Evolutionary conservation across 805 yeast genomes (phyloP).

Genomic region (Hanseniaspora valbyensis): DNA sequence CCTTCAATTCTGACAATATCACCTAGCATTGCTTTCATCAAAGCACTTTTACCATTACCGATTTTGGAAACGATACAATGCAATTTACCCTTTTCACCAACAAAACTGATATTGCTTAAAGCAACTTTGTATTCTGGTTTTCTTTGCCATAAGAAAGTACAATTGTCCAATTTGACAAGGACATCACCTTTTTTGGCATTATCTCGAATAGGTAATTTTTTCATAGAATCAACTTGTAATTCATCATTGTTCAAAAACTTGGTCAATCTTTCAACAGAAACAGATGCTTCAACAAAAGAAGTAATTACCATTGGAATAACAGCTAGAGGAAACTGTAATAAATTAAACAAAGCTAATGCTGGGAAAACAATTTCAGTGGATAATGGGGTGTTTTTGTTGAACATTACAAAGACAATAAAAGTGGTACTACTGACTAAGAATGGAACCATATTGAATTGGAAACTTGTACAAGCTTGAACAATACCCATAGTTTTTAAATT

Average conservation of each 20-base stretch:
- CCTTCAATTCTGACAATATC: conserved; percentile 72
- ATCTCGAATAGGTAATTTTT: conserved; percentile 30
- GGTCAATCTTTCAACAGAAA: conserved; percentile 63
- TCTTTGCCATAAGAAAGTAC: conserved; percentile 70
- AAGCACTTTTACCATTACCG: conserved; percentile 81
- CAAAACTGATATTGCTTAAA: conserved; percentile 48
- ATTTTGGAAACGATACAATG: conserved; percentile 82
- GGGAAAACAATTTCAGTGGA: conserved; percentile 88
- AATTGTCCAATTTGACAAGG: conserved; percentile 50
- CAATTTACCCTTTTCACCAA: conserved; percentile 62
- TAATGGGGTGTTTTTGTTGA: conserved; percentile 50
- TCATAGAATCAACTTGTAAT: conserved; percentile 65
- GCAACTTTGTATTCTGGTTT: conserved; percentile 61
- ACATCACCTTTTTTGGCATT: conserved; percentile 53
- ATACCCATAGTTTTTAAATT: conserved; percentile 66
- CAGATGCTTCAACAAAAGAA: conserved; percentile 77
- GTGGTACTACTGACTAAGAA: conserved; percentile 81
- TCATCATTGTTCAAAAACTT: conserved; percentile 66
- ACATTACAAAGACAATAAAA: conserved; percentile 64
- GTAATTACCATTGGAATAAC: conserved; percentile 86
- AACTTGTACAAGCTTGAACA: conserved; percentile 56
- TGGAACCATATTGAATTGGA: conserved; percentile 80
- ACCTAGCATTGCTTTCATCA: conserved; percentile 70
- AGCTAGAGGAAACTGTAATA: conserved; percentile 82
- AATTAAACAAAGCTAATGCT: conserved; percentile 76